These are phyloP conservation scores for Xylaria nigripes DNA, from an alignment of 495 filamentous ascomycete species.

Conservation along the genomic window DNA sequence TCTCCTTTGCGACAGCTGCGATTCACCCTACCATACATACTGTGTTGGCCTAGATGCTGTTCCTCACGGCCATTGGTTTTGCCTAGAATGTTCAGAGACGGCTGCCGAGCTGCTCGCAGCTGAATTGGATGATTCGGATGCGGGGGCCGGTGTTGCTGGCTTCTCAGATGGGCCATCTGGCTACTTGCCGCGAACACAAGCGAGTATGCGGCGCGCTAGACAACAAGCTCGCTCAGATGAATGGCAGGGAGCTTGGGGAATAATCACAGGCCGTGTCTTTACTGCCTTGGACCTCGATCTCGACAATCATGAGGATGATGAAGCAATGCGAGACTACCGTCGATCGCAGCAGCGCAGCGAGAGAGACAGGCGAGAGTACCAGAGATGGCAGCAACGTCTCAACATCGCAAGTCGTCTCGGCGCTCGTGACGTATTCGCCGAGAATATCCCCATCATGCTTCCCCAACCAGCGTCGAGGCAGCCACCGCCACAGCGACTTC, in stretches of 20 bases:
- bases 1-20: slow-evolving; percentile 81
- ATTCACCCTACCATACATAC: slow-evolving; percentile 73
- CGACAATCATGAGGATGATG: slow-evolving; percentile 83
- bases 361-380: slow-evolving; percentile 57
- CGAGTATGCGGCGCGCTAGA: slow-evolving; percentile 37
- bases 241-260: slow-evolving; percentile 50
- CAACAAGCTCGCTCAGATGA: slow-evolving; percentile 41
- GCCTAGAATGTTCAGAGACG: slow-evolving; percentile 53
- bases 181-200: slow-evolving; percentile 44
- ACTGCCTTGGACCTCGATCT: slow-evolving; percentile 65
- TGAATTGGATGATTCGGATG: slow-evolving; percentile 38
- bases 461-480: slow-evolving; percentile 20
- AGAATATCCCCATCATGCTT: slow-evolving; percentile 39
- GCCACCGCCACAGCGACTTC: slow-evolving; percentile 25
- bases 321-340: slow-evolving; percentile 41
- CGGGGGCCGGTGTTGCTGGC: slow-evolving; percentile 7
- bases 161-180: slow-evolving; percentile 17
- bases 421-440: slow-evolving; percentile 56
- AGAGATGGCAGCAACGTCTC: slow-evolving; percentile 70
- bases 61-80: slow-evolving; percentile 75
- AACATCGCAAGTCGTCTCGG: slow-evolving; percentile 72
- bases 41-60: slow-evolving; percentile 73
- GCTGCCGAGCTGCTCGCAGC: slow-evolving; percentile 38
- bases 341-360: slow-evolving; percentile 51
- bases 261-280: slow-evolving; percentile 42